Conservation (phyloP, 352 stramenopile species). For the Thalassiosira livingstoniorum region DNA sequence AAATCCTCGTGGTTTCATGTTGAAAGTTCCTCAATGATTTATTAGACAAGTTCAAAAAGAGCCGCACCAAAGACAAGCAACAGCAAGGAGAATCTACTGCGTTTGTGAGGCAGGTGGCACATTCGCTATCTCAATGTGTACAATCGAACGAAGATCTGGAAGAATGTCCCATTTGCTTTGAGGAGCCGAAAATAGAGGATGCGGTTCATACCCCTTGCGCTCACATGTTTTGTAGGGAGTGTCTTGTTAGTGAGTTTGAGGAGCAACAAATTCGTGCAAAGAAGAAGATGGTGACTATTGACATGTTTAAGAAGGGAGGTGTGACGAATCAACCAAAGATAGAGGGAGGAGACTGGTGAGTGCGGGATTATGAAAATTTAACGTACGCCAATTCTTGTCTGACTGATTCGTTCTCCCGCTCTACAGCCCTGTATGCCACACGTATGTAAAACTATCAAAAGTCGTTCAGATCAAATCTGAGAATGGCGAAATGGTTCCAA, state of each 20-base stretch:
- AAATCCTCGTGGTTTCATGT: neutral
- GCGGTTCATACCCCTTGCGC: conserved; percentile 76
- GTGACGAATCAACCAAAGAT: conserved; percentile 14
- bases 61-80: neutral
- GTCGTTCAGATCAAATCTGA: conserved; percentile 73
- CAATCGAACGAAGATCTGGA: conserved; percentile 65
- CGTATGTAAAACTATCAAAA: conserved; percentile 54
- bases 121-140: conserved; percentile 67
- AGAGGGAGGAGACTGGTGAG: conserved; percentile 65
- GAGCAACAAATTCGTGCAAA: conserved; percentile 43
- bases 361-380: too few relatives aligned
- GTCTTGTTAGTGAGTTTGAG: conserved; percentile 64
- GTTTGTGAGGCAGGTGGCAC: conserved; percentile 64
- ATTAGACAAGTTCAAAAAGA: conserved; percentile 69
- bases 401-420: too few relatives aligned
- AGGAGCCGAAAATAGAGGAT: conserved; percentile 71
- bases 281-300: conserved; percentile 31
- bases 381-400: too few relatives aligned
- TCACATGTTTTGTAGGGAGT: conserved; percentile 82
- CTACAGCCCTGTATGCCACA: conserved; percentile 79
- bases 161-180: conserved; percentile 83
- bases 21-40: conserved; percentile 67
- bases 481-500: conserved; percentile 51
- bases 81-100: conserved; percentile 21
- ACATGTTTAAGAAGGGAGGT: conserved; percentile 19